Conservation (phyloP, 1,284 basidiomycete species). For the Testicularia cyperi region DNA sequence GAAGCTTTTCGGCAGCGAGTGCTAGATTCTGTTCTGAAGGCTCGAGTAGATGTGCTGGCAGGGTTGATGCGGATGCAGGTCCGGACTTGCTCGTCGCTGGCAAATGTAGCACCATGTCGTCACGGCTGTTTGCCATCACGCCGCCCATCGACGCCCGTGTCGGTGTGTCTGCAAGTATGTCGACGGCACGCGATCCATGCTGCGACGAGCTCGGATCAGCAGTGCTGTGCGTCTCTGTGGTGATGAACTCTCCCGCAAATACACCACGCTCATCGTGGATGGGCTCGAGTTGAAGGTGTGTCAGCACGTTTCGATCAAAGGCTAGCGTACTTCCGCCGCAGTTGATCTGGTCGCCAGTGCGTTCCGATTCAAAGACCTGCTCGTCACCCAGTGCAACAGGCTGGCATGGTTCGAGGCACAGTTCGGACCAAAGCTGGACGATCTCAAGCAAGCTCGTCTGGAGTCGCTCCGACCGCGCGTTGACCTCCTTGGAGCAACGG, state of each 20-base stretch:
- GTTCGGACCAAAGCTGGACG: slow-evolving; percentile 54
- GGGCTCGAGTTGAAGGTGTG: slow-evolving; percentile 46
- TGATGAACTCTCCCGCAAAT: slow-evolving; percentile 43
- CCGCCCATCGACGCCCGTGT: slow-evolving; percentile 32
- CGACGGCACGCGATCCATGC: slow-evolving; percentile 10
- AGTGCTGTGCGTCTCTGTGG: slow-evolving; percentile 18
- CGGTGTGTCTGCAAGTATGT: slow-evolving; percentile 29
- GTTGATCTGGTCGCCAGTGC: slow-evolving; percentile 9
- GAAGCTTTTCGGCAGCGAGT: slow-evolving; percentile 14
- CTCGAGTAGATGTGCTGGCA: slow-evolving; percentile 32
- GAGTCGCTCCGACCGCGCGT: slow-evolving; percentile 35
- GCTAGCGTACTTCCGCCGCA: slow-evolving; percentile 19
- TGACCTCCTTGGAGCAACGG: slow-evolving; percentile 43
- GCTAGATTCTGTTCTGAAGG: slow-evolving; percentile 31
- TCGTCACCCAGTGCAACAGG: slow-evolving; percentile 25
- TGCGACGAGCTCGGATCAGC: slow-evolving; percentile 3
- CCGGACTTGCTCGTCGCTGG: slow-evolving; percentile 17
- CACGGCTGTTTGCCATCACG: slow-evolving; percentile 15
- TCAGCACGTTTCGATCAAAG: slow-evolving; percentile 44
- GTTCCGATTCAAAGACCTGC: slow-evolving; percentile 15
- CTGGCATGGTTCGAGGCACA: slow-evolving; percentile 36
- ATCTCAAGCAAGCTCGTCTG: slow-evolving; percentile 45
- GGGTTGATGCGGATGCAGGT: slow-evolving; percentile 6
- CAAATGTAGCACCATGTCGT: slow-evolving; percentile 20
- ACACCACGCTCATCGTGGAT: slow-evolving; percentile 21